Evolutionary conservation across 1,139 yeast genomes (phyloP).

Genomic region (Scheffersomyces lignicola): DNA sequence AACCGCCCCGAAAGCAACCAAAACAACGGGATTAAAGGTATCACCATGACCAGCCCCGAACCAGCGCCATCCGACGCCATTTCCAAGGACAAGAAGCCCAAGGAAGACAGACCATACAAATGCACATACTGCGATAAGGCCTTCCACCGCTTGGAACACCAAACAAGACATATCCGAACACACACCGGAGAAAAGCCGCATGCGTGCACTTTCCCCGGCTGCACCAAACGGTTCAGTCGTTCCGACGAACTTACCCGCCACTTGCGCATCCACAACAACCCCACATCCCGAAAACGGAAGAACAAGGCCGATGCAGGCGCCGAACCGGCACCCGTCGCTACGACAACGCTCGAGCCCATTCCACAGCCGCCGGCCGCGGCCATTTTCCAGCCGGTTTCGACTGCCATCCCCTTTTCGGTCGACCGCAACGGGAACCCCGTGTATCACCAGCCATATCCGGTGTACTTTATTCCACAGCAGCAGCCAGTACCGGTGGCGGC

Average conservation of each 20-base stretch:
- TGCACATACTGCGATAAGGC: conserved; percentile 64
- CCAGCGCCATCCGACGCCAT: background rate
- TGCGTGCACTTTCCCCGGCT: conserved; percentile 66
- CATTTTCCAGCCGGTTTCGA: conserved; percentile 10
- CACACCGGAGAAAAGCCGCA: conserved; percentile 79
- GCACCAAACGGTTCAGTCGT: conserved; percentile 65
- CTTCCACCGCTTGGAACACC: conserved; percentile 65
- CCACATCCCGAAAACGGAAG: conserved; percentile 41
- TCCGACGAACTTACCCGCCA: conserved; percentile 72
- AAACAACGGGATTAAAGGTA: too few species aligned
- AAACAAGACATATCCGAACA: conserved; percentile 69
- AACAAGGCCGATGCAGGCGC: conserved; percentile 11
- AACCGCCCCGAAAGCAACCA: too few species aligned
- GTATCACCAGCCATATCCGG: conserved; percentile 37
- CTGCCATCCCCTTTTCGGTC: conserved; percentile 30
- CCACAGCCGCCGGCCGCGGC: conserved; percentile 8
- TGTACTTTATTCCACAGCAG: conserved; percentile 33
- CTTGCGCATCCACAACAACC: conserved; percentile 61
- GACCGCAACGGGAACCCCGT: conserved; percentile 37
- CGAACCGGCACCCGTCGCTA: background rate
- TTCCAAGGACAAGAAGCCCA: conserved; percentile 18
- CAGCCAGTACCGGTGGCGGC: conserved; percentile 4
- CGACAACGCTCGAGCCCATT: conserved; percentile 6
- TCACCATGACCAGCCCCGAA: too few species aligned
- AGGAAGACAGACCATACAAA: conserved; percentile 47